A percentile compares a stretch with the other conserved stretches of the same genome.
Evolutionary conservation across 805 yeast species (phyloP).

Genomic region (Saccharomycopsis oosterbeekiorum): DNA sequence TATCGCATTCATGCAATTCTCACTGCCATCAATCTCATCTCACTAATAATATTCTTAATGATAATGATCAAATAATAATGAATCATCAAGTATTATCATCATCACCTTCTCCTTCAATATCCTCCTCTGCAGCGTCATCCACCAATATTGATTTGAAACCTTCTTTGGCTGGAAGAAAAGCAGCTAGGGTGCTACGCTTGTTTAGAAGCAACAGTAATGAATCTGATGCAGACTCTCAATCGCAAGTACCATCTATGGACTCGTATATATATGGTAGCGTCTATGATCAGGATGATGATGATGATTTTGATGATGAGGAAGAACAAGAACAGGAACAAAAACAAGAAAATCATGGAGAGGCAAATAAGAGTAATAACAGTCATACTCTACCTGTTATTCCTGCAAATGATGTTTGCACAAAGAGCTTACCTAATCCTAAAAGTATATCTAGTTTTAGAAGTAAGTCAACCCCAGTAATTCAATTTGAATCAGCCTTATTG

Average conservation of each 20-base stretch:
- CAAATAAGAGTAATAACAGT: background rate
- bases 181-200: constrained; percentile 46
- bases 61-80: background rate
- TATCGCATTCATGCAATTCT: background rate
- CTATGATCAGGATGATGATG: constrained; percentile 1
- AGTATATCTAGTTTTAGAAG: background rate
- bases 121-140: background rate
- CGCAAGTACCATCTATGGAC: background rate
- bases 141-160: background rate
- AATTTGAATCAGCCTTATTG: background rate
- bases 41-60: background rate
- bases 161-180: constrained; percentile 22
- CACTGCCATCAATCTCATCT: background rate
- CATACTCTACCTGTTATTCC: background rate
- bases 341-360: background rate
- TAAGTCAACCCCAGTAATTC: background rate
- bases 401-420: background rate
- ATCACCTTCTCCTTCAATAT: background rate
- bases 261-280: background rate
- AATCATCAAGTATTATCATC: background rate
- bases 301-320: background rate
- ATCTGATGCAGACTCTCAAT: background rate
- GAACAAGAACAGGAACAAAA: background rate
- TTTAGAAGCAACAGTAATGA: constrained; percentile 32
- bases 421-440: background rate